Percentiles rank a stretch among this genome's conserved stretches.
phyloP scores from a whole-genome alignment of 345 rosid genomes.

The Isatis tinctoria region DNA sequence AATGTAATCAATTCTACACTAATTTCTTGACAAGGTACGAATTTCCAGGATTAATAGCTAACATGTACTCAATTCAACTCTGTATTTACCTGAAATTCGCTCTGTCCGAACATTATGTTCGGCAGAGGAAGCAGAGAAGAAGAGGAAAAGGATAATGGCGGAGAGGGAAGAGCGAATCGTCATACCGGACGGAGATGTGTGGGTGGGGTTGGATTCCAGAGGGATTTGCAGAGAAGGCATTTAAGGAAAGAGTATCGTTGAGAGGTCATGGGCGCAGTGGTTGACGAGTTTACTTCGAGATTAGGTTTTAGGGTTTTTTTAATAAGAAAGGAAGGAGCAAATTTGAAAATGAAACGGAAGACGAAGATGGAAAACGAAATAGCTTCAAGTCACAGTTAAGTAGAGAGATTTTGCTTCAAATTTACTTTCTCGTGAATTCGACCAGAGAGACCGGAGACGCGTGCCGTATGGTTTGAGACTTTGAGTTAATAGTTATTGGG shows the following conservation, averaged over 20 bases:
- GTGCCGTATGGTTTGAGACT: not conserved
- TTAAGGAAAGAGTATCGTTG: slow-evolving; percentile 49
- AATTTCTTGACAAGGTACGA: not conserved
- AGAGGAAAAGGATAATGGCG: slow-evolving; percentile 28
- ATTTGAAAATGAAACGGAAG: slow-evolving; percentile 28
- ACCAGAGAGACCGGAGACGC: not conserved
- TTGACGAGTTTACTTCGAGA: slow-evolving; percentile 67
- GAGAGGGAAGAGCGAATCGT: slow-evolving; percentile 33
- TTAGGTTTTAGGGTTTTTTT: slow-evolving; percentile 34
- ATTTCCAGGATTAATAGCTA: not conserved
- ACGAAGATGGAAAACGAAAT: slow-evolving; percentile 40
- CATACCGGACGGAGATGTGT: slow-evolving; percentile 40
- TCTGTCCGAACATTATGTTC: slow-evolving; percentile 51
- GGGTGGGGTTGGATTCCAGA: slow-evolving; percentile 13
- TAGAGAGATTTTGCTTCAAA: slow-evolving; percentile 1
- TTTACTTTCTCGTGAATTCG: slow-evolving; percentile 9
- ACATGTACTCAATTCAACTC: not conserved
- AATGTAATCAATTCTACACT: not conserved
- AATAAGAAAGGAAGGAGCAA: slow-evolving; percentile 27
- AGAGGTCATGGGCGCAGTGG: slow-evolving; percentile 64
- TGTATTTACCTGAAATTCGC: slow-evolving; percentile 61
- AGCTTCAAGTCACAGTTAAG: slow-evolving; percentile 75
- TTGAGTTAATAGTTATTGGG: not conserved
- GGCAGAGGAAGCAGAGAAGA: slow-evolving; percentile 28
- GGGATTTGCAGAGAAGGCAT: slow-evolving; percentile 27